A percentile compares a stretch with the other conserved stretches of the same genome.
Conservation (phyloP, 2,329 filamentous ascomycete genomes). For the Botryosphaeria agaves region DNA sequence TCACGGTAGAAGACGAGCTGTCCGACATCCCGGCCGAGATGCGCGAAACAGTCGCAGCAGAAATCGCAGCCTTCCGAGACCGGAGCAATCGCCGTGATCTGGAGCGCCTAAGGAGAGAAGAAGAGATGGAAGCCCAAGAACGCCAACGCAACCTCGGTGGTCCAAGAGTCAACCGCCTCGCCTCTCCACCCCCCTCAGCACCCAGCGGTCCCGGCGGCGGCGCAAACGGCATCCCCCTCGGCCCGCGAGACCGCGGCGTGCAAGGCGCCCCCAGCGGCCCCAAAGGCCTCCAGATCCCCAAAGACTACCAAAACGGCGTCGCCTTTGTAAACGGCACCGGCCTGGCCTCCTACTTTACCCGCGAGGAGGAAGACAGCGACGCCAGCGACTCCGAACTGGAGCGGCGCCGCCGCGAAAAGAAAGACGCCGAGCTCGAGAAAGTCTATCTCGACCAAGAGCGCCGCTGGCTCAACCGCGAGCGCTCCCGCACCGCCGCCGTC, state of each 20-base stretch:
- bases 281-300: constrained; percentile 46
- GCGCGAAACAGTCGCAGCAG: constrained; percentile 83
- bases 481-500: constrained; percentile 64
- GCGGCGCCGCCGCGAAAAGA: constrained; percentile 50
- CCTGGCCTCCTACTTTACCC: constrained; percentile 35
- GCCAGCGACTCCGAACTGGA: constrained; percentile 79
- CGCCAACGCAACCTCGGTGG: constrained; percentile 49
- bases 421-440: constrained; percentile 60
- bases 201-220: constrained; percentile 44
- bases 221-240: constrained; percentile 61
- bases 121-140: constrained; percentile 81
- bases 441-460: constrained; percentile 71
- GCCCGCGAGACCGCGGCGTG: constrained; percentile 48
- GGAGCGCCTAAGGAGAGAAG: constrained; percentile 73
- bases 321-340: constrained; percentile 67
- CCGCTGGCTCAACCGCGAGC: constrained; percentile 80
- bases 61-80: constrained; percentile 89
- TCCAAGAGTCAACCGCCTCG: constrained; percentile 45
- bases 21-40: constrained; percentile 92
- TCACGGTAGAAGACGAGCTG: constrained; percentile 77
- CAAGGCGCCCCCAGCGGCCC: constrained; percentile 61
- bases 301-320: constrained; percentile 61
- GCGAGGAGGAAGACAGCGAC: constrained; percentile 73
- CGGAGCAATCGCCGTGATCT: constrained; percentile 75
- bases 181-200: constrained; percentile 47